Conservation (phyloP, 805 yeast genomes). For the Nematodospora valgi region DNA sequence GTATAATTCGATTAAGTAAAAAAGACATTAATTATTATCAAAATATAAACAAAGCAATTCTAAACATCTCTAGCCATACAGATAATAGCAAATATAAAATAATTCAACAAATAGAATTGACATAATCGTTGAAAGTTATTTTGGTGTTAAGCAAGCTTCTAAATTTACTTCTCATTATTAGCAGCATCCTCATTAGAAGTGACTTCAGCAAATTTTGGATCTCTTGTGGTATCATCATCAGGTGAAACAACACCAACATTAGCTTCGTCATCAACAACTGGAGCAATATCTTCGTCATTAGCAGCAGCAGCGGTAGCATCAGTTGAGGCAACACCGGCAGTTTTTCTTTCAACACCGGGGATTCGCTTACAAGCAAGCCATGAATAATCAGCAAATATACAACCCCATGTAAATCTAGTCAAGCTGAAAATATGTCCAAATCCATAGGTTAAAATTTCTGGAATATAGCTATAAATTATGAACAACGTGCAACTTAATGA, state of each 20-base stretch:
- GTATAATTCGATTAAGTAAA: too few relatives aligned
- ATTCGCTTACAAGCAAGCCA: slow-evolving; percentile 1
- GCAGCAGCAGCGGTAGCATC: background rate
- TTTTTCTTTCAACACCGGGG: background rate
- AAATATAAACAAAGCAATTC: too few relatives aligned
- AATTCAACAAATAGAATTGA: too few relatives aligned
- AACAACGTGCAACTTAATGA: slow-evolving; percentile 8
- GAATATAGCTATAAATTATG: slow-evolving; percentile 6
- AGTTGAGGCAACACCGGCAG: background rate
- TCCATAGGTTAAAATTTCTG: slow-evolving; percentile 6
- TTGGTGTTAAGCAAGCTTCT: too few relatives aligned
- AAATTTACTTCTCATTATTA: too few relatives aligned
- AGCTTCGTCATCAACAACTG: slow-evolving; percentile 2
- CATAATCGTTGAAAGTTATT: too few relatives aligned
- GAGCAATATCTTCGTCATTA: background rate
- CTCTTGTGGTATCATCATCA: too few relatives aligned
- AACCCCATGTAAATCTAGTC: slow-evolving; percentile 6
- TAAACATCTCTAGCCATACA: too few relatives aligned
- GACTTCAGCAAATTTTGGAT: too few relatives aligned
- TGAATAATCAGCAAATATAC: slow-evolving; percentile 7
- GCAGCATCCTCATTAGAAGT: too few relatives aligned
- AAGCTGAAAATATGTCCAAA: slow-evolving; percentile 3
- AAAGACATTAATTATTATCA: too few relatives aligned
- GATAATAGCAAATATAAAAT: too few relatives aligned
- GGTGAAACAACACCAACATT: slow-evolving; percentile 1